Conservation (phyloP, 2,329 filamentous ascomycete species). For the Apiospora aurea region DNA sequence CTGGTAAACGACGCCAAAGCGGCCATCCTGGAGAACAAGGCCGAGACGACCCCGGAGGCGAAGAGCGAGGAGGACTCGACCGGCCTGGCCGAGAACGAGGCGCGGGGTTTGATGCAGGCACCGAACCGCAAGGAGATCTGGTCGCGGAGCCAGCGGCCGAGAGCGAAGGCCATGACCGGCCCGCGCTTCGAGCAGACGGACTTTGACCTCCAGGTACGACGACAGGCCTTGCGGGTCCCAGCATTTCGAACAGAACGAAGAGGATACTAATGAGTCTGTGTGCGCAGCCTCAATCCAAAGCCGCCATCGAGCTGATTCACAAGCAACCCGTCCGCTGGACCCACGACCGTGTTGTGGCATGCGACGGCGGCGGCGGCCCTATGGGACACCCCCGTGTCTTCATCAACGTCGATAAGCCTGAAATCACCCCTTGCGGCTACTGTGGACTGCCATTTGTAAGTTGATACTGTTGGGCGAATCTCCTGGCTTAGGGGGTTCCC, state of each 20-base stretch:
- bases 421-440: constrained; percentile 90
- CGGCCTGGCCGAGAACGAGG: constrained; percentile 49
- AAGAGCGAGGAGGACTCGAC: constrained; percentile 51
- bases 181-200: constrained; percentile 98
- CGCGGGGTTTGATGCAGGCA: constrained; percentile 70
- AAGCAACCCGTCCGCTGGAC: constrained; percentile 94
- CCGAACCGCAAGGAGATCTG: constrained; percentile 85
- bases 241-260: constrained; percentile 21
- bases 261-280: constrained; percentile 39
- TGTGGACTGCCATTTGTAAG: constrained; percentile 93
- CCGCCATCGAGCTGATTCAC: constrained; percentile 96
- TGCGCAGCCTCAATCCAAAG: constrained; percentile 79
- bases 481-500: neutral
- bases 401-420: constrained; percentile 97
- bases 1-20: constrained; percentile 48
- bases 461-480: constrained; percentile 29
- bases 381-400: constrained; percentile 91
- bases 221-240: neutral
- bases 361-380: constrained; percentile 91
- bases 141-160: constrained; percentile 84
- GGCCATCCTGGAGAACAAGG: constrained; percentile 48
- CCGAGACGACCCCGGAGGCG: constrained; percentile 50
- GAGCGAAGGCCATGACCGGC: constrained; percentile 86
- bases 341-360: constrained; percentile 80
- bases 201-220: constrained; percentile 84